Evolutionary conservation across 179 eudicot species (phyloP).

Genomic region (Spinacia oleracea): DNA sequence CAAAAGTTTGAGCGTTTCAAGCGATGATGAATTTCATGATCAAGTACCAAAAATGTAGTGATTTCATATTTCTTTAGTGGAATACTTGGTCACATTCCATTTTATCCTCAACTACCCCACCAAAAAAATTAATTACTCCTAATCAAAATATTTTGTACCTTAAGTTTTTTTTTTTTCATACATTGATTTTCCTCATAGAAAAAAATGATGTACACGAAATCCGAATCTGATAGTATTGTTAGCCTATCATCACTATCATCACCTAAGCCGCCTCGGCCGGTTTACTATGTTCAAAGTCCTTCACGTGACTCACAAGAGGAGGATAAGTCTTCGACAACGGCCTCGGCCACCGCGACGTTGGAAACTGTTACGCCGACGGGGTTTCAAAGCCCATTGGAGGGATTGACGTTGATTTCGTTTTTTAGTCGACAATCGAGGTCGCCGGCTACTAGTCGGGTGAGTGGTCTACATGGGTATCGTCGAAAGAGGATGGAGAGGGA

Average conservation of each 20-base stretch:
- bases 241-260: slow-evolving; percentile 38
- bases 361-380: slow-evolving; percentile 24
- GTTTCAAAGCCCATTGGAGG: slow-evolving; percentile 36
- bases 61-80: not conserved
- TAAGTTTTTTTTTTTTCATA: not conserved
- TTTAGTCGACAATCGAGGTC: slow-evolving; percentile 29
- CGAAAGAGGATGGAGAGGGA: slow-evolving; percentile 32
- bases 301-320: slow-evolving; percentile 55
- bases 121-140: not conserved
- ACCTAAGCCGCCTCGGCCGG: slow-evolving; percentile 24
- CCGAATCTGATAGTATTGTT: slow-evolving; percentile 36
- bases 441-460: slow-evolving; percentile 44
- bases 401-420: slow-evolving; percentile 22
- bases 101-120: slow-evolving; percentile 16
- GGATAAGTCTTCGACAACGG: slow-evolving; percentile 42
- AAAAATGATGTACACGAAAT: slow-evolving; percentile 33
- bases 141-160: too few relatives aligned
- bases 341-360: slow-evolving; percentile 27
- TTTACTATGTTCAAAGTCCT: slow-evolving; percentile 60
- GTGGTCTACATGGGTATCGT: slow-evolving; percentile 27
- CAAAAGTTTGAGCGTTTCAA: slow-evolving; percentile 38
- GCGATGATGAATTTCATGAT: slow-evolving; percentile 7
- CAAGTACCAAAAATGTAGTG: slow-evolving; percentile 15
- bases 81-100: not conserved
- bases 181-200: not conserved